Evolutionary conservation across 2,329 filamentous ascomycete genomes (phyloP).

Genomic region (Trichoderma lentiforme): DNA sequence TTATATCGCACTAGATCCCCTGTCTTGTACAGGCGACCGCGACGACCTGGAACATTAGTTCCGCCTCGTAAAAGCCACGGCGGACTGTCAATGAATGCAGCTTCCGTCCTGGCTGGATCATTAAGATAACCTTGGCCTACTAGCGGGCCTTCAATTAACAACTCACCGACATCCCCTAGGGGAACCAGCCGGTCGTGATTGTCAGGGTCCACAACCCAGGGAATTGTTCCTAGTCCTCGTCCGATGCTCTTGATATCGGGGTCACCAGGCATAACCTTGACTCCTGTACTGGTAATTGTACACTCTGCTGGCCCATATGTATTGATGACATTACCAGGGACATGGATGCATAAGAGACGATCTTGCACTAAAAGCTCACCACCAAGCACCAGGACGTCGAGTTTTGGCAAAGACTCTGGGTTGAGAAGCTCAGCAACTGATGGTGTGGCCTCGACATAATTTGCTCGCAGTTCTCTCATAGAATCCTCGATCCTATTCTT

Average conservation of each 20-base stretch:
- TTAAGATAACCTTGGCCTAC: not conserved
- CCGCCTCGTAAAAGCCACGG: not conserved
- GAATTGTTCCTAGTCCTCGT: not conserved
- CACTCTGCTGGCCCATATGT: not conserved
- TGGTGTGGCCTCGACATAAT: not conserved
- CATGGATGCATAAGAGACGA: not conserved
- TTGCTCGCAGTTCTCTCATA: not conserved
- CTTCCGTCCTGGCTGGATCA: not conserved
- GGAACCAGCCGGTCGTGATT: not conserved
- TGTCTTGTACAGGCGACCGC: not conserved
- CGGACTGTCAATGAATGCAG: not conserved
- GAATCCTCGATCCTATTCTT: not conserved
- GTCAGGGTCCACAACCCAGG: not conserved
- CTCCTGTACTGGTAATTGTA: not conserved
- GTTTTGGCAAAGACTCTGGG: not conserved
- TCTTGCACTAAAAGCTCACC: not conserved
- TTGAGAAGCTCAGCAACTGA: not conserved
- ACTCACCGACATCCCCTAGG: not conserved
- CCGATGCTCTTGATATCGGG: not conserved
- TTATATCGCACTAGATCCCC: not conserved
- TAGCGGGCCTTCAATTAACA: not conserved
- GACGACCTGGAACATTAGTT: not conserved
- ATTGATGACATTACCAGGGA: not conserved
- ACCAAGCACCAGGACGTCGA: not conserved
- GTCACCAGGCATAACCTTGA: not conserved